Evolutionary conservation across 352 stramenopile species (phyloP).

Genomic region (Elongisporangium prolatum): DNA sequence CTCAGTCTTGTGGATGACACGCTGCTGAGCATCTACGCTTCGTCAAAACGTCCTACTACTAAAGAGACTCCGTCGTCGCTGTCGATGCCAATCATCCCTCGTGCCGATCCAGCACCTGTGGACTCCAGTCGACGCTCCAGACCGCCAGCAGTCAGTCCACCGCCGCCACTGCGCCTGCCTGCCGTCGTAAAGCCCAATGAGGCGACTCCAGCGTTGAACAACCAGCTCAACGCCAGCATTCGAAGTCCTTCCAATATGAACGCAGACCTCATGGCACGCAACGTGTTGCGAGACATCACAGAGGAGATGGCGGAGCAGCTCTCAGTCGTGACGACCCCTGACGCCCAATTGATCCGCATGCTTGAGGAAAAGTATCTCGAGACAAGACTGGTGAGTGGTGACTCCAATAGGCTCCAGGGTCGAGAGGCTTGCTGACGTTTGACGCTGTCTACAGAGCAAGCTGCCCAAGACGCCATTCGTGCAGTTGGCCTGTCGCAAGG

Average conservation of each 20-base stretch:
- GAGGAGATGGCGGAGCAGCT: slow-evolving; percentile 45
- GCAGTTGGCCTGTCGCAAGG: slow-evolving; percentile 33
- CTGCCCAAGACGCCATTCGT: slow-evolving; percentile 49
- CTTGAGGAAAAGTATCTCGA: slow-evolving; percentile 43
- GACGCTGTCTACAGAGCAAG: slow-evolving; percentile 27
- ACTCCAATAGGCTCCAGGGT: not conserved
- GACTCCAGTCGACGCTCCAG: not conserved
- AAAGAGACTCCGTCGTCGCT: not conserved
- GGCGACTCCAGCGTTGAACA: not conserved
- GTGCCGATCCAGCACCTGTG: not conserved
- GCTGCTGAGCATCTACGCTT: slow-evolving; percentile 41
- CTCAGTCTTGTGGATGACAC: slow-evolving; percentile 49
- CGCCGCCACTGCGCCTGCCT: not conserved
- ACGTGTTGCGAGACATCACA: slow-evolving; percentile 31
- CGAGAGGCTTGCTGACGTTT: not conserved
- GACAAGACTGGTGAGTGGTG: slow-evolving; percentile 21
- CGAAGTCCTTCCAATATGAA: slow-evolving; percentile 4
- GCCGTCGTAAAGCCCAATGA: not conserved
- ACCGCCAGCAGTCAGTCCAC: not conserved
- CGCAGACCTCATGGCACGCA: slow-evolving; percentile 30
- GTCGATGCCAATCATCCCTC: not conserved
- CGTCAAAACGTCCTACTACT: not conserved
- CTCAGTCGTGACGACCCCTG: slow-evolving; percentile 1
- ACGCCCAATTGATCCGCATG: slow-evolving; percentile 17
- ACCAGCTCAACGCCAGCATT: not conserved